Conservation (phyloP, 2,329 filamentous ascomycete species). For the Rasamsonia emersonii region DNA sequence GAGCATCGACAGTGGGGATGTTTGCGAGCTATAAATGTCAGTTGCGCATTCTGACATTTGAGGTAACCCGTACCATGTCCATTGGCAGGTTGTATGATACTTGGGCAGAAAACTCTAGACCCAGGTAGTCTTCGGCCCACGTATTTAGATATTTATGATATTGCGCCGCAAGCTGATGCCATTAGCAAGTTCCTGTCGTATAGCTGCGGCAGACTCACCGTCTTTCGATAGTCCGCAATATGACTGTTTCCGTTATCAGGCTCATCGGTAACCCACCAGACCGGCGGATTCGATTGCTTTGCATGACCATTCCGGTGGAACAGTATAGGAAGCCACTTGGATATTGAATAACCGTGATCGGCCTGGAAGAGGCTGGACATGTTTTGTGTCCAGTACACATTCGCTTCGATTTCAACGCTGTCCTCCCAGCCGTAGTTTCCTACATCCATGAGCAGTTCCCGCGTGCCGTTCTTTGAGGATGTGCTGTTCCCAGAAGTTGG, state of each 20-base stretch:
- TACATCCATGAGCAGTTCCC: conserved; percentile 19
- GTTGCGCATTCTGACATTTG: neutral
- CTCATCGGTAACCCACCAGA: conserved; percentile 12
- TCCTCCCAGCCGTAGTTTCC: conserved; percentile 25
- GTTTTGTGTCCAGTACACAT: conserved; percentile 29
- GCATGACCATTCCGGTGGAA: too few relatives aligned
- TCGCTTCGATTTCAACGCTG: conserved; percentile 22
- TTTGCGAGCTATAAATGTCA: conserved; percentile 14
- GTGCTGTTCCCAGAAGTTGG: conserved; percentile 29
- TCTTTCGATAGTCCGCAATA: conserved; percentile 15
- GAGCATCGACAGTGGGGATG: conserved; percentile 30
- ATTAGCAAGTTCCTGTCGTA: neutral
- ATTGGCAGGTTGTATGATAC: conserved; percentile 35
- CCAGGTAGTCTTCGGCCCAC: conserved; percentile 24
- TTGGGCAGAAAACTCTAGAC: conserved; percentile 31
- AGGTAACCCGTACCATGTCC: conserved; percentile 26
- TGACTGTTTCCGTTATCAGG: conserved; percentile 13
- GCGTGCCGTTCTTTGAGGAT: conserved; percentile 21
- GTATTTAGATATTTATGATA: conserved; percentile 26
- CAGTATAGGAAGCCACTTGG: conserved; percentile 25
- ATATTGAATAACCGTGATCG: conserved; percentile 26
- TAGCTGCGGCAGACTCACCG: conserved; percentile 3
- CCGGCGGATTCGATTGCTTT: too few relatives aligned
- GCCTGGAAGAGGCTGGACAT: conserved; percentile 22
- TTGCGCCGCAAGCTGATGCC: conserved; percentile 12